phyloP scores from a whole-genome alignment of 2,329 filamentous ascomycete genomes.

The Epichloe uncinata region DNA sequence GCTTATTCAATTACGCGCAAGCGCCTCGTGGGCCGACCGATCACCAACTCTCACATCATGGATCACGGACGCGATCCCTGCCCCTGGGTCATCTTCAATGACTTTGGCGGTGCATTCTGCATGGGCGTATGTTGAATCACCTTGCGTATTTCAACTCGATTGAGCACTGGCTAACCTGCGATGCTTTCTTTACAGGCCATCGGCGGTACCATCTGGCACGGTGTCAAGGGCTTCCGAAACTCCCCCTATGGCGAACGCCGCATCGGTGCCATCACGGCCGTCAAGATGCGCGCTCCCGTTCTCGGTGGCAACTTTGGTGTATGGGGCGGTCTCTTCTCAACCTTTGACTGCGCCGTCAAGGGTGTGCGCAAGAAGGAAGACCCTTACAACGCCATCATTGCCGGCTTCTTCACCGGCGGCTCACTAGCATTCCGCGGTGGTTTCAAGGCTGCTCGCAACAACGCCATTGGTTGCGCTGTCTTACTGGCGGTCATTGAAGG shows the following conservation, averaged over 20 bases:
- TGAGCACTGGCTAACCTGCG: neutral
- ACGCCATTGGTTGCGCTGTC: constrained; percentile 89
- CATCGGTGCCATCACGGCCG: constrained; percentile 90
- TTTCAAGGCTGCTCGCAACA: constrained; percentile 82
- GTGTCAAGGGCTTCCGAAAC: constrained; percentile 87
- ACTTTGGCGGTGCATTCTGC: constrained; percentile 92
- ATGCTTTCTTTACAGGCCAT: constrained; percentile 39
- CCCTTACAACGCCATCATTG: constrained; percentile 94
- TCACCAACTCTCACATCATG: constrained; percentile 34
- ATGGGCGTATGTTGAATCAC: constrained; percentile 63
- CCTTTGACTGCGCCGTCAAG: constrained; percentile 94
- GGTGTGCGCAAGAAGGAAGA: constrained; percentile 93
- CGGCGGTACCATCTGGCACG: constrained; percentile 84
- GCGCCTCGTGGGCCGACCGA: neutral
- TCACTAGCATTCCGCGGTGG: constrained; percentile 85
- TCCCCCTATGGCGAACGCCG: constrained; percentile 85
- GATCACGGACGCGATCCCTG: constrained; percentile 96
- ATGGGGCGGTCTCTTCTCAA: constrained; percentile 92
- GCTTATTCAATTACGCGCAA: neutral
- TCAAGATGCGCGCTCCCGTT: constrained; percentile 93
- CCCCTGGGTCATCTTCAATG: constrained; percentile 90
- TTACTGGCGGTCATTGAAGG: constrained; percentile 93
- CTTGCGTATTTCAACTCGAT: neutral
- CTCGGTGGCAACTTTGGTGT: constrained; percentile 96
- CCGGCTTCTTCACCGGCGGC: constrained; percentile 92